Percentiles rank a stretch among this genome's conserved stretches.
Evolutionary conservation across 257 asterid genomes (phyloP).

Genomic region (Solanum pennellii): DNA sequence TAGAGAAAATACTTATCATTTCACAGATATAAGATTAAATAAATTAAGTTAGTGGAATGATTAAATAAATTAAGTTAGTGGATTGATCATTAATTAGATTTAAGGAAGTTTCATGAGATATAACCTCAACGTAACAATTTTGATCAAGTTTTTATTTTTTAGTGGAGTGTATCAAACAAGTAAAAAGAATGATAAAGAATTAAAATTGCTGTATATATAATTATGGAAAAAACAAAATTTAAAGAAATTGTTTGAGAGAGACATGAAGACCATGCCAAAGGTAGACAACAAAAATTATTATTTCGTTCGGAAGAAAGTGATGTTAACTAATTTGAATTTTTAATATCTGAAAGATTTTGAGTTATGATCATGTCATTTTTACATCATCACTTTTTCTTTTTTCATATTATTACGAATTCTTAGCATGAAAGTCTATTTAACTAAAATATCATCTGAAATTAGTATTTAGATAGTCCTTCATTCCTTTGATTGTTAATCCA

Average conservation of each 20-base stretch:
- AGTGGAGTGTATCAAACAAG: background rate
- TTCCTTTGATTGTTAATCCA: background rate
- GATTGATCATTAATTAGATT: background rate
- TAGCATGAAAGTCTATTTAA: background rate
- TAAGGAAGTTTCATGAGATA: background rate
- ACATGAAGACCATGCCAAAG: background rate
- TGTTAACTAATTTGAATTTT: background rate
- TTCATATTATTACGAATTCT: background rate
- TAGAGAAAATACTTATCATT: background rate
- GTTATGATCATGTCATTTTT: background rate
- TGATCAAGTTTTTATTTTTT: background rate
- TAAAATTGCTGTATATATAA: too few species aligned
- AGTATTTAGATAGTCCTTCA: background rate
- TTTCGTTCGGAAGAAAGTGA: background rate
- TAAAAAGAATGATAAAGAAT: too few species aligned
- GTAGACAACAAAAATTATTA: background rate
- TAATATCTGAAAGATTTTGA: background rate
- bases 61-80: background rate
- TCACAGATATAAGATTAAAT: background rate
- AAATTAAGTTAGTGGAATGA: background rate
- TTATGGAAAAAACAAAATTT: too few species aligned
- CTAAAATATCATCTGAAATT: background rate
- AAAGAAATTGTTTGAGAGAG: background rate
- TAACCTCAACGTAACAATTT: background rate
- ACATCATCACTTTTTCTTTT: background rate